Evolutionary conservation across 768 basidiomycete species (phyloP).

Genomic region (Calocera viscosa): DNA sequence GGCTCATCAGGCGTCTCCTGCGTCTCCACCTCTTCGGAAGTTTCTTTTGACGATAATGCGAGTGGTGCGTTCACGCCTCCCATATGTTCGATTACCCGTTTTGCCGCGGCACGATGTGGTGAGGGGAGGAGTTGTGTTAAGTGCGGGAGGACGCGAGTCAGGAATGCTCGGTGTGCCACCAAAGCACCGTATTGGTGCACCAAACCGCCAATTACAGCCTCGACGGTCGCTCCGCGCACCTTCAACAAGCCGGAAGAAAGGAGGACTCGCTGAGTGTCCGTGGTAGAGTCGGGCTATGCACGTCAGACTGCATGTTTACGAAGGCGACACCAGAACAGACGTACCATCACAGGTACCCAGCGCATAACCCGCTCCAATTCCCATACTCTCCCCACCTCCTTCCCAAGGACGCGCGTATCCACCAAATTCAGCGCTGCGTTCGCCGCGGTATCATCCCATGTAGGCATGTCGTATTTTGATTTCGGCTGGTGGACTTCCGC

Average conservation of each 20-base stretch:
- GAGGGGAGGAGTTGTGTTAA: slow-evolving; percentile 11
- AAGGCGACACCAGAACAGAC: not conserved
- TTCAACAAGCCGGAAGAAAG: slow-evolving; percentile 56
- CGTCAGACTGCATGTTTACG: not conserved
- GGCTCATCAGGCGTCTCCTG: not conserved
- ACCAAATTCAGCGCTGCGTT: slow-evolving; percentile 43
- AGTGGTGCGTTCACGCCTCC: not conserved
- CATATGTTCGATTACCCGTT: not conserved
- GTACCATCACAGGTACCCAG: slow-evolving; percentile 50
- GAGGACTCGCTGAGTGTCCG: not conserved
- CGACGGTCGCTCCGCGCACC: slow-evolving; percentile 62
- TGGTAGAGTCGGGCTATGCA: not conserved
- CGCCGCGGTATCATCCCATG: slow-evolving; percentile 40
- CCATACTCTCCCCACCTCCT: slow-evolving; percentile 66
- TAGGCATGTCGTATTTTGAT: slow-evolving; percentile 18
- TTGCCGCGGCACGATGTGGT: not conserved
- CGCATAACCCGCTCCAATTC: slow-evolving; percentile 56
- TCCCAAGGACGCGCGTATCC: slow-evolving; percentile 59
- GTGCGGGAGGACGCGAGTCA: slow-evolving; percentile 33
- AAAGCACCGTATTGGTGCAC: slow-evolving; percentile 50
- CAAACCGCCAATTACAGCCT: slow-evolving; percentile 62
- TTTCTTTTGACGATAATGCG: not conserved
- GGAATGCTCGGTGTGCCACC: slow-evolving; percentile 33
- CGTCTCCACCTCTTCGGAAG: not conserved
- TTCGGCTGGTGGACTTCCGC: slow-evolving; percentile 13